Evolutionary conservation across 1,284 basidiomycete species (phyloP), one percentile per base, ranked within the genome.

Genomic region (Leccinum pseudoinsigne): DNA sequence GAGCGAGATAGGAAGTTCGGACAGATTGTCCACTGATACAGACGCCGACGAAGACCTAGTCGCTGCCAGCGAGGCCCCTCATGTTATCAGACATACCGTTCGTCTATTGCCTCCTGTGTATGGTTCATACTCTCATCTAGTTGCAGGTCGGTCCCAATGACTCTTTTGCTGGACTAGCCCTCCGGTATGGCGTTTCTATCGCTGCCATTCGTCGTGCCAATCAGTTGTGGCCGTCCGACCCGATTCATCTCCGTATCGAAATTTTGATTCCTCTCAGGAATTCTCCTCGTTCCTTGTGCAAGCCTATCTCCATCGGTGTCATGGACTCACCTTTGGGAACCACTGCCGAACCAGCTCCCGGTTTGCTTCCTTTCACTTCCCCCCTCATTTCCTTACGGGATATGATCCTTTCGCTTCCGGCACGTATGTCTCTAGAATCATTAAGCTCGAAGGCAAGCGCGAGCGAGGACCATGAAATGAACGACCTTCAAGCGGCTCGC

Each of bases 221-320:
- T 76, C 93, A 95, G 66, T 81, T 98, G 5, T 97, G 95, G 95
- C 77, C 92, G 1, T 90, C 91, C 14, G 95, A 97, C 73, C 84
- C 93, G 0, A 90, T 98, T 57, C 93, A 96, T 75, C 82, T 95
- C 40, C 89, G 94, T 47, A 88, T 88, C 51, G 81, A 87, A 8
- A 84, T 98, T 53, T 89, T 92, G 71, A 90, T 97, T 63, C 94
- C 95, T 2, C 65, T 60, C 2, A 66, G 67, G 14, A 55, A 71
- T 14, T 21, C 47, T 9, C 53, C 61, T 55, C 63, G 58, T 3
- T 3, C 21, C 4, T 60, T 61, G 47, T 50, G n/a, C 28, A 69
- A 55, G 53, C 40, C 38, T 26, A 4, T 12, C 10, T 60, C n/a
- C n/a, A 7, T 18, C 38, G 21, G 40, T 1, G 40, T 57, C 1